Conservation (phyloP, 768 basidiomycete species). For the Boletus subparvulus region DNA sequence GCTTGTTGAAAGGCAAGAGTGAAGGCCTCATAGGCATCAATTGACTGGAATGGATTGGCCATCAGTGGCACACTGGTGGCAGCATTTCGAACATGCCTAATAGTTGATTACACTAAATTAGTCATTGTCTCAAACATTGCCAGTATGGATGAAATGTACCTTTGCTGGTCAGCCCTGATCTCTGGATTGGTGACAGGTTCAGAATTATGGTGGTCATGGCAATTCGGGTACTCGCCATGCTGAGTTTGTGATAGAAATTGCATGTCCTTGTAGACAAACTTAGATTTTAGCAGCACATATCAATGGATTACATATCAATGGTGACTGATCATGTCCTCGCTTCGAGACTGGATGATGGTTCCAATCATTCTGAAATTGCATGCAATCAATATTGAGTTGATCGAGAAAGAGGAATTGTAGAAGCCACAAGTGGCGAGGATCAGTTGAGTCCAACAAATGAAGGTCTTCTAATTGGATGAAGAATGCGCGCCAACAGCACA, state of each 20-base stretch:
- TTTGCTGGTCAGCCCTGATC: too few relatives aligned
- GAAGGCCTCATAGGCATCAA: too few relatives aligned
- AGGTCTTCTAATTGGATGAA: conserved; percentile 37
- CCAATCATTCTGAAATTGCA: conserved; percentile 36
- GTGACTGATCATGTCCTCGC: not conserved
- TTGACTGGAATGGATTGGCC: too few relatives aligned
- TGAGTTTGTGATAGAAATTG: not conserved
- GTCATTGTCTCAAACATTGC: too few relatives aligned
- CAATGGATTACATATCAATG: not conserved
- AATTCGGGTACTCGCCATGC: not conserved
- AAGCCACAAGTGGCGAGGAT: conserved; percentile 43
- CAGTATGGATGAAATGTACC: too few relatives aligned
- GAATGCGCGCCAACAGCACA: conserved; percentile 40
- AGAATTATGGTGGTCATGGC: too few relatives aligned
- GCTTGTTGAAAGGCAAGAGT: too few relatives aligned
- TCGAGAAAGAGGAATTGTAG: conserved; percentile 42
- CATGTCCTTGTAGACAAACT: not conserved
- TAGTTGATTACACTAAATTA: too few relatives aligned
- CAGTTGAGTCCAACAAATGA: conserved; percentile 34
- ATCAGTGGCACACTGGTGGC: too few relatives aligned
- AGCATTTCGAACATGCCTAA: too few relatives aligned
- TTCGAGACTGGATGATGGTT: conserved; percentile 38
- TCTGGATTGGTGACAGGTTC: too few relatives aligned
- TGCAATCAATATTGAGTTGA: conserved; percentile 40
- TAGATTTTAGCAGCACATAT: not conserved